Evolutionary conservation across 176 grass and related monocot genomes (phyloP).

Genomic region (Oryza brachyantha): DNA sequence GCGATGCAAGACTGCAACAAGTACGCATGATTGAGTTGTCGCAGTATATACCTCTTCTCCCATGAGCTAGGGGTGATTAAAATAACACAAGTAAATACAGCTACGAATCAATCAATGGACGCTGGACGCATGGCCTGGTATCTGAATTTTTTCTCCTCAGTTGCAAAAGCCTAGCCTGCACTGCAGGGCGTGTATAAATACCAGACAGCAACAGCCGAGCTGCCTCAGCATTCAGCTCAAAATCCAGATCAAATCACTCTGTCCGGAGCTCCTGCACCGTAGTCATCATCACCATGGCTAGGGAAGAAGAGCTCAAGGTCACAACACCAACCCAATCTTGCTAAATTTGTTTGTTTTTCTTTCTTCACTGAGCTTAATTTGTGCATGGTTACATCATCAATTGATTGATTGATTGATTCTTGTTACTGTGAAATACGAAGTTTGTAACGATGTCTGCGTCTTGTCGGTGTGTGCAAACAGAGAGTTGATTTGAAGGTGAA

Average conservation of each 20-base stretch:
- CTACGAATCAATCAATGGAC: constrained; percentile 33
- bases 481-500: constrained; percentile 88
- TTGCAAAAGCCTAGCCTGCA: neutral
- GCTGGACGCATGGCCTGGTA: constrained; percentile 25
- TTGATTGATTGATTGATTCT: neutral
- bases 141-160: constrained; percentile 19
- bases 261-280: constrained; percentile 28
- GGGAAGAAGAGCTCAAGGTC: constrained; percentile 73
- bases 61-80: constrained; percentile 20
- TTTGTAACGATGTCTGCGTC: neutral
- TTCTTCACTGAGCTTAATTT: neutral
- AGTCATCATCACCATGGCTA: constrained; percentile 59
- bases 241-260: neutral
- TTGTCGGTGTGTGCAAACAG: constrained; percentile 42
- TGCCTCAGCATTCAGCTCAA: constrained; percentile 25
- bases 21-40: constrained; percentile 44
- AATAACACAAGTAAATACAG: constrained; percentile 34
- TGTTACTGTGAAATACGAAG: neutral
- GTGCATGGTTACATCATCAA: neutral
- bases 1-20: constrained; percentile 27
- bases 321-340: neutral
- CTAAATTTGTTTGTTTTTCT: neutral
- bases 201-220: neutral
- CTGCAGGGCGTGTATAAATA: constrained; percentile 40
- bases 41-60: constrained; percentile 38